phyloP scores from a whole-genome alignment of 1,284 basidiomycete genomes.

The Moesziomyces sp. region DNA sequence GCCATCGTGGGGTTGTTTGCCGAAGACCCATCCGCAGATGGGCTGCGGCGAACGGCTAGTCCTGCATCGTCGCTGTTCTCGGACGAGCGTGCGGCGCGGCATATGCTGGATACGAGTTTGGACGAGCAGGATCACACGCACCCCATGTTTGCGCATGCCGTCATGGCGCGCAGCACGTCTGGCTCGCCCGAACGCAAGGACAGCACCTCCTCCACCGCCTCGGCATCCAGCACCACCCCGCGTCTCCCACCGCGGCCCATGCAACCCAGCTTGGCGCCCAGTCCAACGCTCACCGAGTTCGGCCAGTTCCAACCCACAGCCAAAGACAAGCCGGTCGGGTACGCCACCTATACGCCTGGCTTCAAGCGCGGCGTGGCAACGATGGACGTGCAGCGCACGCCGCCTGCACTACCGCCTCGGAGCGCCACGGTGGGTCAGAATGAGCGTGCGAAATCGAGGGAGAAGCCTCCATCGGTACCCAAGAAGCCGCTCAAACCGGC shows the following conservation, averaged over 20 bases:
- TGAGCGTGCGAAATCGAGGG: conserved; percentile 4
- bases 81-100: neutral
- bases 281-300: conserved; percentile 39
- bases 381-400: conserved; percentile 5
- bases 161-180: conserved; percentile 16
- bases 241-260: conserved; percentile 27
- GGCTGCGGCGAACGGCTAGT: conserved; percentile 1
- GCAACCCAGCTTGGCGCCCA: conserved; percentile 14
- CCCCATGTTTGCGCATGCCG: conserved; percentile 42
- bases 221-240: conserved; percentile 7
- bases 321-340: conserved; percentile 10
- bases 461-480: conserved; percentile 8
- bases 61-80: conserved; percentile 3
- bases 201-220: conserved; percentile 22
- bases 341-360: conserved; percentile 42
- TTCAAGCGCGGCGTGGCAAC: conserved; percentile 2
- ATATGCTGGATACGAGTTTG: conserved; percentile 29
- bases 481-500: conserved; percentile 24
- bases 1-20: conserved; percentile 6
- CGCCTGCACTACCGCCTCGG: conserved; percentile 36
- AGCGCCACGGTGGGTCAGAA: conserved; percentile 25
- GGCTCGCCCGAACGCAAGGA: conserved; percentile 18
- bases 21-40: neutral
- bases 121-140: conserved; percentile 10
- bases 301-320: conserved; percentile 13